Evolutionary conservation across 1,284 basidiomycete genomes (phyloP).

Genomic region (Crucibulum parvulum): DNA sequence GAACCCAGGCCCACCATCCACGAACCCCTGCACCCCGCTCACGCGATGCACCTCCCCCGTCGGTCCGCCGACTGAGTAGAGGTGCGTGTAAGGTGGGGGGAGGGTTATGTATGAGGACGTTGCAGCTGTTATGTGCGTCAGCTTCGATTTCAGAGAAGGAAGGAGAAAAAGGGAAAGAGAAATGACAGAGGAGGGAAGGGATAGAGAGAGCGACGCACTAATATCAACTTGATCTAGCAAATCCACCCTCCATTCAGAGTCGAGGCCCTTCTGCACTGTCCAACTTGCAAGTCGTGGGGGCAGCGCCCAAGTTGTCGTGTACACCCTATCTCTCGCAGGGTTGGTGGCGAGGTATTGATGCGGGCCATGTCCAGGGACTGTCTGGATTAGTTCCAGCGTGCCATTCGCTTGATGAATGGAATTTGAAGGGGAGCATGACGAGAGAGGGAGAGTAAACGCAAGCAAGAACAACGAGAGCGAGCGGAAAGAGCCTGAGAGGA

Average conservation of each 20-base stretch:
- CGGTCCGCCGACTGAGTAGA: conserved; percentile 55
- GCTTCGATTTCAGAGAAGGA: not conserved
- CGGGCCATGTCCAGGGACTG: conserved; percentile 49
- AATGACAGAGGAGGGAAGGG: not conserved
- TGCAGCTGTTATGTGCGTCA: conserved; percentile 38
- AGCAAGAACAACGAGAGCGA: conserved; percentile 54
- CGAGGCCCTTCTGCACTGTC: conserved; percentile 33
- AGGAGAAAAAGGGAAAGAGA: not conserved
- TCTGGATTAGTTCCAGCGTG: conserved; percentile 46
- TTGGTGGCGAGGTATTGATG: conserved; percentile 54
- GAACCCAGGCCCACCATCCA: no score
- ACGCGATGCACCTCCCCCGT: conserved; percentile 52
- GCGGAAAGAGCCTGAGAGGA: conserved; percentile 55
- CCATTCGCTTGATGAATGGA: conserved; percentile 4
- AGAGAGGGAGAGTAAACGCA: conserved; percentile 43
- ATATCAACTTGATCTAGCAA: conserved; percentile 51
- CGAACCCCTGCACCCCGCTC: no score
- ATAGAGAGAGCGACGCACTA: conserved; percentile 33
- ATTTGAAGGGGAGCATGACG: no score
- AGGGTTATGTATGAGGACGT: conserved; percentile 56
- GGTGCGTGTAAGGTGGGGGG: conserved; percentile 49
- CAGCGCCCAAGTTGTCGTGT: conserved; percentile 54
- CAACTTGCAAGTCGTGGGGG: conserved; percentile 52
- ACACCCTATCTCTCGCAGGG: conserved; percentile 36
- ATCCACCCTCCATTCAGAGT: conserved; percentile 31